phyloP scores from a whole-genome alignment of 2,329 filamentous ascomycete species.

The Alternaria incomplexa region DNA sequence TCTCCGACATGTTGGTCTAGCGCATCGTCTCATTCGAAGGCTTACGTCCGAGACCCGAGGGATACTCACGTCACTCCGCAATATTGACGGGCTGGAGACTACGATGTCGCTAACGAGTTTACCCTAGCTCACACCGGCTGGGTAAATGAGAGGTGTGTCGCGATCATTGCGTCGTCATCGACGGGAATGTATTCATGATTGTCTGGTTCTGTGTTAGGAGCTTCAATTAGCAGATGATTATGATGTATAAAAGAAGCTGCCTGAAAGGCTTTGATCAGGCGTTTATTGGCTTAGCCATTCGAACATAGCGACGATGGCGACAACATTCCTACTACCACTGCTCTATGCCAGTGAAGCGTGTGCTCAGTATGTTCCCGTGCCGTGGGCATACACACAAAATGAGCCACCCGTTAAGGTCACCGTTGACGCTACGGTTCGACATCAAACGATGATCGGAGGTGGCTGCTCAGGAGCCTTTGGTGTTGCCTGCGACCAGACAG shows the following conservation, averaged over 20 bases:
- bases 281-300: not conserved
- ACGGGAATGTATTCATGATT: not conserved
- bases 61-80: not conserved
- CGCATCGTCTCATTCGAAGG: not conserved
- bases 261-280: not conserved
- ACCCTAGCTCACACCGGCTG: not conserved
- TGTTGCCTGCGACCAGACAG: conserved; percentile 13
- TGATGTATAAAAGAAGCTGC: not conserved
- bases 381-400: conserved; percentile 5
- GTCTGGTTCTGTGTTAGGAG: not conserved
- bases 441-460: conserved; percentile 13
- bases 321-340: not conserved
- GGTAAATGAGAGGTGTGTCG: not conserved
- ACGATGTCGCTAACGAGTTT: not conserved
- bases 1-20: not conserved
- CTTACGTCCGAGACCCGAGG: not conserved
- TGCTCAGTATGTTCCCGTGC: conserved; percentile 6
- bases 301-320: not conserved
- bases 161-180: not conserved
- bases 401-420: conserved; percentile 1
- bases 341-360: not conserved
- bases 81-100: not conserved
- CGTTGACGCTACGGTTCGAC: not conserved
- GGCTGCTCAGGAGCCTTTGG: conserved; percentile 14
- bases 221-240: not conserved